phyloP scores from a whole-genome alignment of 192 early-diverging fungal genomes.

The Backusella mclennaniae region DNA sequence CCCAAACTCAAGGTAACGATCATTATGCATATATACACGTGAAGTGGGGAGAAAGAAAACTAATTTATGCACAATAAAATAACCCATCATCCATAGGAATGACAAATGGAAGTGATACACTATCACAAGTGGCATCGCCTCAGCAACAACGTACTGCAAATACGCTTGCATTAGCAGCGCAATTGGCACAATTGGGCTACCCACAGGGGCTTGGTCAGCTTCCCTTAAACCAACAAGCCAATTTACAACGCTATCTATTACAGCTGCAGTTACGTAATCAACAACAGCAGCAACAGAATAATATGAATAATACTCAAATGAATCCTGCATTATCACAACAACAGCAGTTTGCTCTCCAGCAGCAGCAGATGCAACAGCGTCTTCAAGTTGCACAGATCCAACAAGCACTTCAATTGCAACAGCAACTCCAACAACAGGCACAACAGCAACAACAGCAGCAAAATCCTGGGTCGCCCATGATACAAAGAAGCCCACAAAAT shows the following conservation, averaged over 20 bases:
- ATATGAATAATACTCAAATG: neutral
- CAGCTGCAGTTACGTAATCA: constrained; percentile 35
- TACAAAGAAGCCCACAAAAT: constrained; percentile 21
- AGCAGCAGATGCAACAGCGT: constrained; percentile 16
- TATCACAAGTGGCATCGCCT: neutral
- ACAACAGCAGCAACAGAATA: constrained; percentile 10
- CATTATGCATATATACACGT: neutral
- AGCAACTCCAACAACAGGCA: constrained; percentile 25
- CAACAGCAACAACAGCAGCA: constrained; percentile 28
- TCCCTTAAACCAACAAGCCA: constrained; percentile 22
- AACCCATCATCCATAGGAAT: neutral
- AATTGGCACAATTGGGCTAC: constrained; percentile 34
- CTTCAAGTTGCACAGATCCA: constrained; percentile 17
- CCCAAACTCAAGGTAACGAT: constrained; percentile 19
- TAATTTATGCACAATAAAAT: neutral
- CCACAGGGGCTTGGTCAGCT: constrained; percentile 16
- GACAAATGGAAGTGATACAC: neutral
- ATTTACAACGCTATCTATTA: constrained; percentile 34
- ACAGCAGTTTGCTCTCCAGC: constrained; percentile 16
- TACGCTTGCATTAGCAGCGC: constrained; percentile 27
- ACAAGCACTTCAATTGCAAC: constrained; percentile 31
- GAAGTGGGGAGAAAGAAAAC: neutral
- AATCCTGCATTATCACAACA: constrained; percentile 2
- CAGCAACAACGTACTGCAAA: constrained; percentile 18
- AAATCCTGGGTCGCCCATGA: neutral